A percentile compares a stretch with the other conserved stretches of the same genome.
Conservation (phyloP, 495 filamentous ascomycete genomes). For the Aspergillus indologenus region DNA sequence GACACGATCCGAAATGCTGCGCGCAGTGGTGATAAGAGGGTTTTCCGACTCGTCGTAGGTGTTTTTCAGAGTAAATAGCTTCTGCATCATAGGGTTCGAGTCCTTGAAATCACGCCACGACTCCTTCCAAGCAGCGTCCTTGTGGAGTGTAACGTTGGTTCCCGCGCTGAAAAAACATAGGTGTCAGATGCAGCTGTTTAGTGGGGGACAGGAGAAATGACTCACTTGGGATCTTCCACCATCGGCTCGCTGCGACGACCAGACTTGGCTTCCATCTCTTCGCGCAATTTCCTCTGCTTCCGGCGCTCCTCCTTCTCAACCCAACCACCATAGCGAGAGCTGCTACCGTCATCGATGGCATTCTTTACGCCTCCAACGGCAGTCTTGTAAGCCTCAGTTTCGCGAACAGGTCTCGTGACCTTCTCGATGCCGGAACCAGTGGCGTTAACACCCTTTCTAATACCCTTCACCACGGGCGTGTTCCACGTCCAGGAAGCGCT, state of each 20-base stretch:
- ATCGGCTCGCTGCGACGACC: constrained; percentile 50
- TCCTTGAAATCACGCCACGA: constrained; percentile 92
- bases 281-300: constrained; percentile 68
- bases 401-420: constrained; percentile 85
- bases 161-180: constrained; percentile 62
- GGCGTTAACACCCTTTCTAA: constrained; percentile 78
- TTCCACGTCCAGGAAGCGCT: constrained; percentile 97
- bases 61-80: constrained; percentile 75
- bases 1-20: constrained; percentile 87
- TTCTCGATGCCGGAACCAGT: constrained; percentile 88
- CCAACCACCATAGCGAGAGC: constrained; percentile 93
- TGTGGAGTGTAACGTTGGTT: constrained; percentile 91
- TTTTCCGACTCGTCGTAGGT: constrained; percentile 96
- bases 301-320: constrained; percentile 90
- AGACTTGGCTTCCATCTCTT: constrained; percentile 58
- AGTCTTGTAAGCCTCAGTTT: constrained; percentile 88
- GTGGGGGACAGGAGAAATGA: constrained; percentile 12
- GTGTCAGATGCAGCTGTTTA: constrained; percentile 22
- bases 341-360: constrained; percentile 95
- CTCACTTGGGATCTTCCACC: constrained; percentile 85
- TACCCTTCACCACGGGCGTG: constrained; percentile 84
- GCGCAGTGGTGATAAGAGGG: constrained; percentile 86
- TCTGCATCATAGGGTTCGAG: constrained; percentile 81
- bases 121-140: constrained; percentile 94
- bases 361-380: constrained; percentile 74